phyloP scores from a whole-genome alignment of 2,329 filamentous ascomycete species.

The Delphinella strobiligena region DNA sequence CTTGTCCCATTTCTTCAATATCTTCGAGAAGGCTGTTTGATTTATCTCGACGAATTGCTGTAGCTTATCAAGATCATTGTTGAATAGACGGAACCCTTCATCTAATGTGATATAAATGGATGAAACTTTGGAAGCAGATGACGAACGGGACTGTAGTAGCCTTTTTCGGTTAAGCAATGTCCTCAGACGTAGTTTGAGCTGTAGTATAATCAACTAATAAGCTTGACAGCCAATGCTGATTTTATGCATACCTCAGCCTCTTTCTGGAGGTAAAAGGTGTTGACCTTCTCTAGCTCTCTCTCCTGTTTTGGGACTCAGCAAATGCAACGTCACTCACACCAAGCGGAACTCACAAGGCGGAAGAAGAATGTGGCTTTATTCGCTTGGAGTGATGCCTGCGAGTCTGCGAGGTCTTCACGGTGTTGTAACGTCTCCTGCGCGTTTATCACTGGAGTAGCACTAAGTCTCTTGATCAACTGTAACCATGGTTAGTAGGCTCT shows the following conservation, averaged over 20 bases:
- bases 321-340: no score
- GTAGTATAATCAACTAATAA: background rate
- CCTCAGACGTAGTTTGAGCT: conserved; percentile 88
- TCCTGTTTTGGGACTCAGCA: conserved; percentile 46
- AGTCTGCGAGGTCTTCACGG: conserved; percentile 45
- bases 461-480: conserved; percentile 96
- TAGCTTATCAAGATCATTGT: conserved; percentile 90
- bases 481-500: conserved; percentile 9
- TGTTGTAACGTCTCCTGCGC: conserved; percentile 41
- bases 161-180: conserved; percentile 93
- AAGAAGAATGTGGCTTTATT: conserved; percentile 99
- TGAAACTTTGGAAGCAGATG: conserved; percentile 69
- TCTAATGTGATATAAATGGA: conserved; percentile 90
- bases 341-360: conserved; percentile 73
- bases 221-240: no score
- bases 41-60: conserved; percentile 98
- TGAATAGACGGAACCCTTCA: conserved; percentile 95
- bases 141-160: conserved; percentile 64
- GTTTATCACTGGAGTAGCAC: conserved; percentile 72
- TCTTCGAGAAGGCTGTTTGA: conserved; percentile 95
- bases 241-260: conserved; percentile 75
- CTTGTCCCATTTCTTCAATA: conserved; percentile 99
- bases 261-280: conserved; percentile 94
- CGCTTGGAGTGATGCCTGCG: conserved; percentile 82
- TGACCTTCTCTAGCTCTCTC: conserved; percentile 95